Percentiles rank a stretch among this genome's conserved stretches.
phyloP scores from a whole-genome alignment of 1,284 basidiomycete genomes.

The Ustilago nuda region DNA sequence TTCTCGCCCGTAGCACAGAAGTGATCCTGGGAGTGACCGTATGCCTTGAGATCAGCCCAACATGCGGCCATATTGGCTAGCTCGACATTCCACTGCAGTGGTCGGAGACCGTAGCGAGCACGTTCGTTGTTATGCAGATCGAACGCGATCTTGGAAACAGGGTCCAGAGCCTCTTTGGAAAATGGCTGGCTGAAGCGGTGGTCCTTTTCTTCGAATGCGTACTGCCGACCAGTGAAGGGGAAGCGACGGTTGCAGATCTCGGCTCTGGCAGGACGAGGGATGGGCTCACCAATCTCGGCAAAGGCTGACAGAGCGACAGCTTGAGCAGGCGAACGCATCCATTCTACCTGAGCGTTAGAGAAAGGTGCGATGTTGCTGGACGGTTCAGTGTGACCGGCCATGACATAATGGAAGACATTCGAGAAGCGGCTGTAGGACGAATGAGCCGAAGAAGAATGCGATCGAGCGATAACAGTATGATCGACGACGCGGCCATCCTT shows the following conservation, averaged over 20 bases:
- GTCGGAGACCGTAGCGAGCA: slow-evolving; percentile 24
- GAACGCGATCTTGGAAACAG: slow-evolving; percentile 26
- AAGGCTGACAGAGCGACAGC: slow-evolving; percentile 1
- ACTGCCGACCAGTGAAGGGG: slow-evolving; percentile 23
- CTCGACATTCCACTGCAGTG: slow-evolving; percentile 45
- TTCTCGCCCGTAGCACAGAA: slow-evolving; percentile 47
- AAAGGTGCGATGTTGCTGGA: slow-evolving; percentile 32
- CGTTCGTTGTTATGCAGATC: slow-evolving; percentile 48
- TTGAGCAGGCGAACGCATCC: slow-evolving; percentile 18
- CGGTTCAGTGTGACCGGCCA: slow-evolving; percentile 24
- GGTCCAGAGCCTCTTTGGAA: slow-evolving; percentile 23
- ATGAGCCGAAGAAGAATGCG: slow-evolving; percentile 7
- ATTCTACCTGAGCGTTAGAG: slow-evolving; percentile 22
- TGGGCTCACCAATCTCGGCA: slow-evolving; percentile 15
- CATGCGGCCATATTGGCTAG: slow-evolving; percentile 53
- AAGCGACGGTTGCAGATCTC: slow-evolving; percentile 40
- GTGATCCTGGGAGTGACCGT: slow-evolving; percentile 51
- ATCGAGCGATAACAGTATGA: slow-evolving; percentile 3
- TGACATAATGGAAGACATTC: slow-evolving; percentile 31
- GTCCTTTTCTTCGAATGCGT: slow-evolving; percentile 23
- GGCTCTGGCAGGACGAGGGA: slow-evolving; percentile 34
- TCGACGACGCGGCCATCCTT: slow-evolving; percentile 8
- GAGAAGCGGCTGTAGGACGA: slow-evolving; percentile 26
- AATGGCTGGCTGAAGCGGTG: slow-evolving; percentile 24
- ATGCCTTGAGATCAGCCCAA: slow-evolving; percentile 53